Evolutionary conservation across 495 filamentous ascomycete genomes (phyloP).

Genomic region (Trichoderma virens): DNA sequence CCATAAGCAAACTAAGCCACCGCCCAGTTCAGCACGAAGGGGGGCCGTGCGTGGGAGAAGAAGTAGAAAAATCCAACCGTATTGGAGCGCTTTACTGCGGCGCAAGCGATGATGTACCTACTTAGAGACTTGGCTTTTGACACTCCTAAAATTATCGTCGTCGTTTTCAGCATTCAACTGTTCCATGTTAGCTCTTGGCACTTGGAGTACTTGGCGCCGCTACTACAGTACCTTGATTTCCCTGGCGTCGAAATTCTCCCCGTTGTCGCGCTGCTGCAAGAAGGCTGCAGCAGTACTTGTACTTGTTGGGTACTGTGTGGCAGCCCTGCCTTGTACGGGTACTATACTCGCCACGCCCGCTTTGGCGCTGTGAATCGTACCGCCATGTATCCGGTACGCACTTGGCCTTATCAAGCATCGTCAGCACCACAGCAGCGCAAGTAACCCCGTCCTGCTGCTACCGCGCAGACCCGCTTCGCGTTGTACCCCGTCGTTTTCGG

Average conservation of each 20-base stretch:
- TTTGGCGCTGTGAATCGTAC: neutral
- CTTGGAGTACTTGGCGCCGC: too few relatives aligned
- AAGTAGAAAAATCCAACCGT: neutral
- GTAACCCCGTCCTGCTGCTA: neutral
- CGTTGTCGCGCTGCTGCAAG: too few relatives aligned
- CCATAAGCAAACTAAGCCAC: neutral
- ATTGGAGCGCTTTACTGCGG: neutral
- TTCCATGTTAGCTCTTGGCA: too few relatives aligned
- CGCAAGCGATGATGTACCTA: neutral
- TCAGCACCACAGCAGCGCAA: neutral
- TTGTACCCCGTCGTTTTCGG: neutral
- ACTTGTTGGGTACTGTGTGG: neutral
- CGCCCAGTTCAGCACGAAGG: neutral
- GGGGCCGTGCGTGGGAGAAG: neutral
- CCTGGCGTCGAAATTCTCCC: too few relatives aligned
- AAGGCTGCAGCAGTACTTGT: too few relatives aligned
- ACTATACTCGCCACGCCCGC: too few relatives aligned
- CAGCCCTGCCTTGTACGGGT: too few relatives aligned
- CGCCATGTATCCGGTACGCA: neutral
- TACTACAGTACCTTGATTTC: too few relatives aligned
- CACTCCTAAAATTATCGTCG: too few relatives aligned
- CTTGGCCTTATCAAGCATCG: conserved; percentile 4
- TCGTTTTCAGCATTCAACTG: too few relatives aligned
- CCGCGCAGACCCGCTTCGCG: neutral
- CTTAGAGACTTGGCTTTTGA: too few relatives aligned